Evolutionary conservation across 352 stramenopile species (phyloP).

Genomic region (Blastocystis sp.): DNA sequence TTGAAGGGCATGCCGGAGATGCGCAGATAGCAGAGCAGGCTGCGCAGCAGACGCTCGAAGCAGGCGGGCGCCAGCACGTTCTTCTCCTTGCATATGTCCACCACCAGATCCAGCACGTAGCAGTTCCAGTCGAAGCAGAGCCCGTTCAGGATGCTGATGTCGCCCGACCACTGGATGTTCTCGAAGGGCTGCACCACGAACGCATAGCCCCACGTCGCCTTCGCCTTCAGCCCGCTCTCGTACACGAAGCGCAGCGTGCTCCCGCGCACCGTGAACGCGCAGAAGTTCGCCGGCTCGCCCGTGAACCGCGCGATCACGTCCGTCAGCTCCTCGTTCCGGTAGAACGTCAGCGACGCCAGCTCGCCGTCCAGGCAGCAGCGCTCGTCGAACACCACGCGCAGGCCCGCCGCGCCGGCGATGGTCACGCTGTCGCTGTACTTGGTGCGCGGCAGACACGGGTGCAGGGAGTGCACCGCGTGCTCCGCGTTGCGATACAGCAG

Average conservation of each 20-base stretch:
- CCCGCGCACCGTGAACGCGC: constrained; percentile 51
- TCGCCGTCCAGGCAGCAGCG: constrained; percentile 26
- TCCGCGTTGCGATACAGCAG: not conserved
- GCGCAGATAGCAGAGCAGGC: constrained; percentile 29
- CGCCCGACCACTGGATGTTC: constrained; percentile 49
- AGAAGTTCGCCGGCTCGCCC: constrained; percentile 25
- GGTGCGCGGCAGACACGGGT: constrained; percentile 17
- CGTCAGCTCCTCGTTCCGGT: constrained; percentile 22
- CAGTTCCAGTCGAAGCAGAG: constrained; percentile 64
- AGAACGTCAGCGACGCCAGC: constrained; percentile 56
- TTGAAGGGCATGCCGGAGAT: constrained; percentile 56
- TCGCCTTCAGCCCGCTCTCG: not conserved
- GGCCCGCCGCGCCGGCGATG: constrained; percentile 29
- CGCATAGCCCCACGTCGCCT: constrained; percentile 37
- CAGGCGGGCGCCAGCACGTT: not conserved
- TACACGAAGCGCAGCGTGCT: constrained; percentile 40
- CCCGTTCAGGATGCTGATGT: constrained; percentile 1
- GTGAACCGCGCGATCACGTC: constrained; percentile 57
- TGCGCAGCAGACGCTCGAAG: constrained; percentile 20
- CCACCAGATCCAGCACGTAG: constrained; percentile 36
- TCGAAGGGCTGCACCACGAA: constrained; percentile 65
- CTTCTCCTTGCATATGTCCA: constrained; percentile 50
- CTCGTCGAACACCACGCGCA: constrained; percentile 50
- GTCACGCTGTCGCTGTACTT: constrained; percentile 59
- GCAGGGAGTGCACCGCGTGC: constrained; percentile 28